Base-by-base conservation (phyloP, 1,284 basidiomycete genomes). In the Ceratobasidium sp. region DNA sequence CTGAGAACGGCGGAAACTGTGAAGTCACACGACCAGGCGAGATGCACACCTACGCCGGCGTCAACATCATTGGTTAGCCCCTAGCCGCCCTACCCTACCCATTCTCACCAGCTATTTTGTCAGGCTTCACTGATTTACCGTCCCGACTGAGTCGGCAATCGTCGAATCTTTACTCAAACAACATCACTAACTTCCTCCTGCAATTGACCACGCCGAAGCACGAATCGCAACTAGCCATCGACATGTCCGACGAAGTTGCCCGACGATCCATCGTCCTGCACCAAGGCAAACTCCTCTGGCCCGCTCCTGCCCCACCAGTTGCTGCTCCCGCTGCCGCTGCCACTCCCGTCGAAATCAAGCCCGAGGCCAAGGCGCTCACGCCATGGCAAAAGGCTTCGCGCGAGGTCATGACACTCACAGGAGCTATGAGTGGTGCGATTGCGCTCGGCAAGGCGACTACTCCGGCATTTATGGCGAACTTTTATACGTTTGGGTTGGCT, bases 121-220 rank as follows among this genome's bases (percentile, higher is more conserved):
- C 70, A 92, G 90, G 91, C 50, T 90, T 89, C 76, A 88, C 89
- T 57, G 92, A 94, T 77, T 81, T 94, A 52, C 89, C 92, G 3
- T 93, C 91, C 25, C 85, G 92, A 38, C 80, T 94, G 43, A 91
- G 92, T 12, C 93, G 92, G 0, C 92, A 94, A 76, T 91, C 91
- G 2, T 92, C 91, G 3, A 92, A 91, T 0, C 81, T 94, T 7
- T 94, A 94, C 78, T 94, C 92, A 12, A 94, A 94, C 79, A 94
- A 94, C 76, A 88, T 94, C 74, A 90, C 90, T 49, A 94, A 94
- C 77, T 93, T 94, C 80, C 83, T 94, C 45, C 82, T 94, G 17
- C 92, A 91, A 1, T 86, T 94, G 64, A 76, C 79, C 0, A 88
- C 69, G 31, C 49, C 38, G 20, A 42, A 52, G 10, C 38, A 58